Evolutionary conservation across 805 yeast genomes (phyloP).

Genomic region (Sugiyamaella chiloensis): DNA sequence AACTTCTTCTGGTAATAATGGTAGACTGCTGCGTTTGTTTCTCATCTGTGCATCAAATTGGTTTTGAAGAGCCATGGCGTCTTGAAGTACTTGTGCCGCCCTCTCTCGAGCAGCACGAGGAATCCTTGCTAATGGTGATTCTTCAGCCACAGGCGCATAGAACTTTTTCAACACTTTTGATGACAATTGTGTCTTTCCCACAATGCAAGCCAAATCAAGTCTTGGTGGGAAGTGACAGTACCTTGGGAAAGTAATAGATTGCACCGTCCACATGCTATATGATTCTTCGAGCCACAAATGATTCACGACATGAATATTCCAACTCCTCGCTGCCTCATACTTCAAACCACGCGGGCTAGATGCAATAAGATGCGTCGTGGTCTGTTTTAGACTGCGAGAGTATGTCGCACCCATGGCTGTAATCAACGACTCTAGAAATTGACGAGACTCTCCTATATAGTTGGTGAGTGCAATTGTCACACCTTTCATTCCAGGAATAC

Average conservation of each 20-base stretch:
- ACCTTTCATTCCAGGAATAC: conserved; percentile 53
- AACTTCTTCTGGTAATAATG: conserved; percentile 42
- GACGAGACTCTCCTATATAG: conserved; percentile 80
- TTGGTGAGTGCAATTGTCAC: conserved; percentile 67
- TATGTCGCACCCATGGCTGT: conserved; percentile 71
- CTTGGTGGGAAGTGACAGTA: conserved; percentile 48
- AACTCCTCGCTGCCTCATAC: conserved; percentile 65
- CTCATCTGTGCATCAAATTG: conserved; percentile 55
- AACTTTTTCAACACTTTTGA: conserved; percentile 41
- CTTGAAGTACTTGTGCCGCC: conserved; percentile 65
- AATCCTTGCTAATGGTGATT: conserved; percentile 15
- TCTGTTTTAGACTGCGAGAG: conserved; percentile 57
- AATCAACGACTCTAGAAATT: conserved; percentile 62
- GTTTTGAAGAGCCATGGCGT: conserved; percentile 65
- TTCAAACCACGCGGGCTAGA: conserved; percentile 70
- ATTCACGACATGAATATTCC: conserved; percentile 67
- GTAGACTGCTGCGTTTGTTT: conserved; percentile 34
- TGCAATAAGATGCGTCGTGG: conserved; percentile 70
- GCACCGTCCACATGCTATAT: conserved; percentile 56
- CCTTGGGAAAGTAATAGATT: conserved; percentile 44
- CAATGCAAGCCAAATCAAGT: conserved; percentile 42
- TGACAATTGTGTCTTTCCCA: conserved; percentile 52
- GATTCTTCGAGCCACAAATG: conserved; percentile 90
- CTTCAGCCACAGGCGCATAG: conserved; percentile 22
- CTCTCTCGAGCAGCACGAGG: conserved; percentile 53